A percentile compares a stretch with the other conserved stretches of the same genome.
Conservation (phyloP, 768 basidiomycete species). For the Suillus cothurnatus region DNA sequence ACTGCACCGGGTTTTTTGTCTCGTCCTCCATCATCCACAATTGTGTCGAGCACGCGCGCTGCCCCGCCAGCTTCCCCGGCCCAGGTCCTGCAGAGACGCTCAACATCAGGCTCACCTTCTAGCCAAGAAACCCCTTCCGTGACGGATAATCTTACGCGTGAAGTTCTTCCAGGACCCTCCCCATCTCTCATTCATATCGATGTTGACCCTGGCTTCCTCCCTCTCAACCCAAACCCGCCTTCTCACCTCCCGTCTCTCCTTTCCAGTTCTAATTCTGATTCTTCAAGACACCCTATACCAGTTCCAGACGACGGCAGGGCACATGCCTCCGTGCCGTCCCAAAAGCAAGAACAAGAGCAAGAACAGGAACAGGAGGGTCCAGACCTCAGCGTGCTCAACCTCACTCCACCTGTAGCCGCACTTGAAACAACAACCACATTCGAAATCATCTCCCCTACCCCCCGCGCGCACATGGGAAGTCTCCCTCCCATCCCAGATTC, state of each 20-base stretch:
- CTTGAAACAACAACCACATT: slow-evolving; percentile 2
- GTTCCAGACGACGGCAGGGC: slow-evolving; percentile 31
- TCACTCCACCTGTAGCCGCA: slow-evolving; percentile 16
- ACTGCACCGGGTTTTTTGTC: background rate
- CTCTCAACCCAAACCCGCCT: background rate
- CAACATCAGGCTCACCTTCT: slow-evolving; percentile 17
- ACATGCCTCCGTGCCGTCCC: slow-evolving; percentile 11
- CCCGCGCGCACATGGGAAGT: slow-evolving; percentile 1
- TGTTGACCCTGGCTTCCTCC: background rate
- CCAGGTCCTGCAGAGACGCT: slow-evolving; percentile 13
- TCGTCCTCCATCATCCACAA: slow-evolving; percentile 18
- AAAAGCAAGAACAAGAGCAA: background rate
- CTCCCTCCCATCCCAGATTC: slow-evolving; percentile 23
- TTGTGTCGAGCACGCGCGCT: slow-evolving; percentile 13
- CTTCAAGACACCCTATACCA: slow-evolving; percentile 20
- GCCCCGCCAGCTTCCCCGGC: slow-evolving; percentile 27
- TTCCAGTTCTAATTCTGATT: slow-evolving; percentile 6
- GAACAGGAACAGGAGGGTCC: slow-evolving; percentile 9
- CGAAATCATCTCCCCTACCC: slow-evolving; percentile 14
- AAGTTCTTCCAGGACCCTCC: slow-evolving; percentile 24
- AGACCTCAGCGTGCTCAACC: slow-evolving; percentile 1
- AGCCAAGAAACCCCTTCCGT: slow-evolving; percentile 20
- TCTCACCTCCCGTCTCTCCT: background rate
- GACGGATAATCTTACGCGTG: slow-evolving; percentile 8
- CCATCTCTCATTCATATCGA: slow-evolving; percentile 30